A percentile compares a stretch with the other conserved stretches of the same genome.
Conservation (phyloP, 2,329 filamentous ascomycete genomes). For the Hypoxylon sp. region DNA sequence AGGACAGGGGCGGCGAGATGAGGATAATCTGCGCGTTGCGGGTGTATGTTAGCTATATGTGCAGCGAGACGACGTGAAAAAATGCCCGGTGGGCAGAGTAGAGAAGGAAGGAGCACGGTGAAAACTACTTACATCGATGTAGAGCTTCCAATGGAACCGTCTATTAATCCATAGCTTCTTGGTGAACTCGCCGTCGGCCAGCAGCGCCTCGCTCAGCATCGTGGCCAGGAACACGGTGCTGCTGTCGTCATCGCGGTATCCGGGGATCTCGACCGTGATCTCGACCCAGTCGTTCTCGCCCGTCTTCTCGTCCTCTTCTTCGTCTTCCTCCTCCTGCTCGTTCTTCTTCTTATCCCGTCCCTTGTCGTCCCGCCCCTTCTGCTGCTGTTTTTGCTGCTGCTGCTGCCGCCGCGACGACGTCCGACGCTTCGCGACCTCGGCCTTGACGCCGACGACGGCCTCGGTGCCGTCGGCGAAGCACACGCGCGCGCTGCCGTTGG, state of each 20-base stretch:
- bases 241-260: conserved; percentile 88
- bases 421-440: conserved; percentile 82
- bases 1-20: conserved; percentile 90
- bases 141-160: conserved; percentile 95
- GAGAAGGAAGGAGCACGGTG: neutral
- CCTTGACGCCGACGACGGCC: conserved; percentile 94
- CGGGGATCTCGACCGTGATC: conserved; percentile 89
- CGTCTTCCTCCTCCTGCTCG: conserved; percentile 35
- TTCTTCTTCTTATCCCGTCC: conserved; percentile 39
- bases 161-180: conserved; percentile 84
- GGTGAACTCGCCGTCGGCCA: conserved; percentile 73
- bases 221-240: conserved; percentile 85
- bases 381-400: conserved; percentile 36
- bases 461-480: conserved; percentile 96
- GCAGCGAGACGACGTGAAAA: neutral
- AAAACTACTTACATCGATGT: conserved; percentile 90
- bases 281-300: conserved; percentile 80
- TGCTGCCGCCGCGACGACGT: conserved; percentile 40
- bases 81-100: no score
- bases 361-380: conserved; percentile 38
- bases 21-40: conserved; percentile 74
- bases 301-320: conserved; percentile 46
- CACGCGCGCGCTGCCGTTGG: conserved; percentile 91
- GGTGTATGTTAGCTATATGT: conserved; percentile 3
- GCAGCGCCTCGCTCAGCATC: conserved; percentile 87